Percentiles rank a stretch among this genome's conserved stretches.
These are phyloP conservation scores for Ustilago nuda DNA, from an alignment of 1,284 basidiomycete genomes.

Conservation along the genomic window DNA sequence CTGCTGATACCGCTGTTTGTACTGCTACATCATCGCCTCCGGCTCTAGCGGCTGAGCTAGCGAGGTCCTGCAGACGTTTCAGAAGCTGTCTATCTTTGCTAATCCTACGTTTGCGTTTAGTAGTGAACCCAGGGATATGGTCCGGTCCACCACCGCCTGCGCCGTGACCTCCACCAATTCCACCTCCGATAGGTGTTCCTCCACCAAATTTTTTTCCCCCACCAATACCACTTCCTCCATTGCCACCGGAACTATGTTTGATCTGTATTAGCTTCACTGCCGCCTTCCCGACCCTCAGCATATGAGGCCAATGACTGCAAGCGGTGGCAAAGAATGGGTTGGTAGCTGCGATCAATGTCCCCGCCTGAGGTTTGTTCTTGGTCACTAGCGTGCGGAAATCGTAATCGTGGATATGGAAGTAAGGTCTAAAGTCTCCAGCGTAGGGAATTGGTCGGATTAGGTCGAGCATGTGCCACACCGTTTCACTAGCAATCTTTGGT, in stretches of 20 bases:
- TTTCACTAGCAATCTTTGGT: conserved; percentile 85
- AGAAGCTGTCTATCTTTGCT: conserved; percentile 84
- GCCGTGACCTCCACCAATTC: conserved; percentile 75
- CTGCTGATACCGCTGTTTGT: conserved; percentile 17
- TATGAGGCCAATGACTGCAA: conserved; percentile 92
- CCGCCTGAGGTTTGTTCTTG: conserved; percentile 83
- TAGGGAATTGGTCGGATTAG: conserved; percentile 87
- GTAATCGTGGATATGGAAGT: conserved; percentile 93
- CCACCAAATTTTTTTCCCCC: conserved; percentile 18
- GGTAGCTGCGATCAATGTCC: conserved; percentile 88
- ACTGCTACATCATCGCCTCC: conserved; percentile 54
- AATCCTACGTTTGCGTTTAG: conserved; percentile 84
- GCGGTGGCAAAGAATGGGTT: conserved; percentile 92
- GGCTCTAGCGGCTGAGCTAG: conserved; percentile 34
- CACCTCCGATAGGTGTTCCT: conserved; percentile 71
- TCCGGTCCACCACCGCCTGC: conserved; percentile 61
- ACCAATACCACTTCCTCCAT: conserved; percentile 3
- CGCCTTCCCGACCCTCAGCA: conserved; percentile 74
- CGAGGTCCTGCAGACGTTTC: conserved; percentile 73
- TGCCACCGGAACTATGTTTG: conserved; percentile 26
- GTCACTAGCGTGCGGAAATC: conserved; percentile 83
- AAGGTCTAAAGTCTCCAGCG: conserved; percentile 87
- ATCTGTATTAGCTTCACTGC: conserved; percentile 47
- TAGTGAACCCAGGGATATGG: conserved; percentile 71
- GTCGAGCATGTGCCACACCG: conserved; percentile 76